Percentiles rank a stretch among this genome's conserved stretches.
These are phyloP conservation scores for Carex scoparia DNA, from an alignment of 176 grass and related monocot species.

Conservation along the genomic window DNA sequence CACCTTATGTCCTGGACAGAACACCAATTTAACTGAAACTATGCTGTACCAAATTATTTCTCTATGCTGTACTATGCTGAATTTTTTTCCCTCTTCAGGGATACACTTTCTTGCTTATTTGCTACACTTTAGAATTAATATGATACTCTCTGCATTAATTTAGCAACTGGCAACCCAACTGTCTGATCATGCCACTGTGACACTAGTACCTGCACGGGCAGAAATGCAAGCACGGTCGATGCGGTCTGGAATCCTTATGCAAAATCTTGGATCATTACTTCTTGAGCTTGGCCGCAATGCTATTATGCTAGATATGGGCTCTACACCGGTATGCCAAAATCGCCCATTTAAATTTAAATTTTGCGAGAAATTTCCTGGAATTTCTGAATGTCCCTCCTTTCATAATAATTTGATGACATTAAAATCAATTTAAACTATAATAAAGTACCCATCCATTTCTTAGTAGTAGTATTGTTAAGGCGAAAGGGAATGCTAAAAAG, in stretches of 20 bases:
- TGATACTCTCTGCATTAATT: constrained; percentile 31
- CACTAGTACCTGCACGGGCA: constrained; percentile 34
- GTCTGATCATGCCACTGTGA: constrained; percentile 55
- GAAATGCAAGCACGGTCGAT: constrained; percentile 57
- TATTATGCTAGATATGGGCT: constrained; percentile 62
- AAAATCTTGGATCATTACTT: constrained; percentile 87
- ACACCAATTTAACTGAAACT: constrained; percentile 11
- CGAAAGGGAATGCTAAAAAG: not conserved
- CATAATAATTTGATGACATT: not conserved
- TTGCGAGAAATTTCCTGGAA: not conserved
- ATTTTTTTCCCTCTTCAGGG: not conserved
- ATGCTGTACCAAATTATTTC: constrained; percentile 13
- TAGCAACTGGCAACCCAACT: constrained; percentile 66
- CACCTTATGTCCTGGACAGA: constrained; percentile 22
- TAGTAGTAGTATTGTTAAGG: not conserved
- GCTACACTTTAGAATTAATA: constrained; percentile 2
- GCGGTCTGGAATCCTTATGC: constrained; percentile 49
- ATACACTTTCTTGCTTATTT: constrained; percentile 21
- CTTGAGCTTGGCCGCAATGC: constrained; percentile 88
- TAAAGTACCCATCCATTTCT: not conserved
- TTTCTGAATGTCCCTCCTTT: not conserved
- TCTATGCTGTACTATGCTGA: not conserved
- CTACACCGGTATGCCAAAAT: constrained; percentile 36
- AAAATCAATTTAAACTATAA: not conserved
- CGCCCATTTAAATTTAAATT: not conserved